Conservation (phyloP, 345 rosid genomes). For the Reutealis trisperma region DNA sequence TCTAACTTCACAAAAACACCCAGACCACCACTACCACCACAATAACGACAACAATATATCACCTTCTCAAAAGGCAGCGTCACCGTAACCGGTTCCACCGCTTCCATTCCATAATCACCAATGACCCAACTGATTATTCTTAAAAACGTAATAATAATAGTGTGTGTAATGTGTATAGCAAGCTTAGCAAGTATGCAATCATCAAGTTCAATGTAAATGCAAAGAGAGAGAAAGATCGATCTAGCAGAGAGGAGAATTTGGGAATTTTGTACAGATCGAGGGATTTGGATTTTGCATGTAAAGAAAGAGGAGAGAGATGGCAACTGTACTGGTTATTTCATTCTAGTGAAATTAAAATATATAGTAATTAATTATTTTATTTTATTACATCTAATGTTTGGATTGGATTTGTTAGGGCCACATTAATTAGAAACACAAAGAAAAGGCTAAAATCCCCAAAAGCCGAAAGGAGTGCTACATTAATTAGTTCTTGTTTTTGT, state of each 20-base stretch:
- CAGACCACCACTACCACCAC: neutral
- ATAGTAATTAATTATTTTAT: no score
- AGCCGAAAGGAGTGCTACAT: no score
- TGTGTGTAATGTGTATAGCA: neutral
- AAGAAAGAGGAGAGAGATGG: neutral
- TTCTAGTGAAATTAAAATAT: no score
- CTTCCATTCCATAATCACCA: slow-evolving; percentile 20
- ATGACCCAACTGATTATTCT: neutral
- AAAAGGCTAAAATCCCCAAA: no score
- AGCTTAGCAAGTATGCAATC: neutral
- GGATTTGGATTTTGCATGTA: neutral
- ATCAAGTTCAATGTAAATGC: neutral
- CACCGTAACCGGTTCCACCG: slow-evolving; percentile 1
- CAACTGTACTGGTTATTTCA: neutral
- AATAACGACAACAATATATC: neutral
- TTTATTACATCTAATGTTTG: no score
- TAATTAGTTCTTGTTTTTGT: no score
- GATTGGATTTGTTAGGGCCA: no score
- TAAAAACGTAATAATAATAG: no score
- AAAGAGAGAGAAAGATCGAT: neutral
- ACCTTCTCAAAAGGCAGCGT: neutral
- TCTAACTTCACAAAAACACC: neutral
- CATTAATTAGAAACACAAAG: no score
- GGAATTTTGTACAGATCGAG: neutral
- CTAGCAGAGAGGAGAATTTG: neutral